A percentile compares a stretch with the other conserved stretches of the same genome.
Conservation (phyloP, 495 filamentous ascomycete genomes). For the Lasiosphaeriaceae sp. region DNA sequence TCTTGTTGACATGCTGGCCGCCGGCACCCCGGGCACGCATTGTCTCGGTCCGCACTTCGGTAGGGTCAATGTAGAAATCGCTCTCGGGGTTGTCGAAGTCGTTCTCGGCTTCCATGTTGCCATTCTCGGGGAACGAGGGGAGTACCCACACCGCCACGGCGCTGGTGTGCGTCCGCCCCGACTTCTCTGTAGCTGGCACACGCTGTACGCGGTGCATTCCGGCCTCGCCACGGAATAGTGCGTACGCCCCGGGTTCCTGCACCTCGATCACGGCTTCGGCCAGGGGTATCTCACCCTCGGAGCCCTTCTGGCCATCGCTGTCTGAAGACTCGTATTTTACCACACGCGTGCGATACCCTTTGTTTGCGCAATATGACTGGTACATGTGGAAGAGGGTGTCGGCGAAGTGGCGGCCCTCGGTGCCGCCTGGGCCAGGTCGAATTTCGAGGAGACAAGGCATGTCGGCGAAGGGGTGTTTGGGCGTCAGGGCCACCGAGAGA, state of each 20-base stretch:
- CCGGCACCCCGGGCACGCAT: slow-evolving; percentile 92
- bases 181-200: slow-evolving; percentile 82
- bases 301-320: slow-evolving; percentile 56
- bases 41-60: slow-evolving; percentile 80
- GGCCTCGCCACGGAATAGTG: slow-evolving; percentile 74
- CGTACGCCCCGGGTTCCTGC: slow-evolving; percentile 72
- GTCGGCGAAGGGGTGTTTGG: slow-evolving; percentile 87
- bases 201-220: slow-evolving; percentile 95
- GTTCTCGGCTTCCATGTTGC: slow-evolving; percentile 42
- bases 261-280: slow-evolving; percentile 86
- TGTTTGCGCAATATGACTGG: slow-evolving; percentile 64
- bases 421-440: slow-evolving; percentile 87
- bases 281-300: slow-evolving; percentile 56
- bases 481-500: slow-evolving; percentile 73
- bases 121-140: slow-evolving; percentile 69
- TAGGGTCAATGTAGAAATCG: slow-evolving; percentile 83
- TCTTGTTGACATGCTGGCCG: slow-evolving; percentile 97
- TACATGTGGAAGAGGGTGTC: slow-evolving; percentile 90
- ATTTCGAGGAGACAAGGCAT: slow-evolving; percentile 90
- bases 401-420: slow-evolving; percentile 86
- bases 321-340: slow-evolving; percentile 51
- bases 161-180: slow-evolving; percentile 88
- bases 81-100: slow-evolving; percentile 78
- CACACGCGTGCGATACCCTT: slow-evolving; percentile 42
- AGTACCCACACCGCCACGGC: slow-evolving; percentile 88